A percentile compares a stretch with the other conserved stretches of the same genome.
Evolutionary conservation across 2,329 filamentous ascomycete genomes (phyloP).

Genomic region (Pseudopithomyces maydicus): DNA sequence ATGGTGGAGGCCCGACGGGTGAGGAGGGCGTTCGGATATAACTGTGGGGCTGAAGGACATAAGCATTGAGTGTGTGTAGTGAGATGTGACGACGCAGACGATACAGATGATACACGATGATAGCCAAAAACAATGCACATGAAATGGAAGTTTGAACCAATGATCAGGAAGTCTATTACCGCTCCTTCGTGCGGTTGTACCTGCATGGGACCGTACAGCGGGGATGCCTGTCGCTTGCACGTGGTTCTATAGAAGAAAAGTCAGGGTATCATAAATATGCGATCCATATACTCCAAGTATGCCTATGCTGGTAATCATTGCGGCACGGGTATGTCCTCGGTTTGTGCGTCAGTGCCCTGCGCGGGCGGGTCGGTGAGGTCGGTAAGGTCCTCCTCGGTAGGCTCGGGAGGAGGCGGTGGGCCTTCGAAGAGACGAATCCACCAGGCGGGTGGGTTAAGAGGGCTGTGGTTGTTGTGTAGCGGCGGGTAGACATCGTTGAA

Average conservation of each 20-base stretch:
- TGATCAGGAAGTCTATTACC: constrained; percentile 7
- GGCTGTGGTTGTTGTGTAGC: constrained; percentile 80
- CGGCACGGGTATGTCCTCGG: constrained; percentile 2
- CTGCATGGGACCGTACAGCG: constrained; percentile 8
- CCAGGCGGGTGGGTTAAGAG: constrained; percentile 86
- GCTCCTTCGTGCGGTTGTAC: background rate
- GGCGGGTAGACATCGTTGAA: constrained; percentile 96
- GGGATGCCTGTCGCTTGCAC: background rate
- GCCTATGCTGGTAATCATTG: constrained; percentile 7
- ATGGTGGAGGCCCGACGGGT: constrained; percentile 32
- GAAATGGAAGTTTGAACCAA: background rate
- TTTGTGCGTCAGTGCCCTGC: constrained; percentile 18
- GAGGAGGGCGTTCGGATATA: constrained; percentile 33
- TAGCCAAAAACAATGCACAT: background rate
- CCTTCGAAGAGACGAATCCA: constrained; percentile 84
- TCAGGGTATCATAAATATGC: constrained; percentile 34
- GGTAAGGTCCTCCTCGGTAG: constrained; percentile 7
- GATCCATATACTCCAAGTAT: constrained; percentile 21
- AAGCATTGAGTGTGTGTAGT: constrained; percentile 21
- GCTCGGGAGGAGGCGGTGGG: constrained; percentile 26
- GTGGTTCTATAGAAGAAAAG: constrained; percentile 1
- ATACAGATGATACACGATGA: background rate
- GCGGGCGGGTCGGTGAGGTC: constrained; percentile 8
- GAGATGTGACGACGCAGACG: background rate
- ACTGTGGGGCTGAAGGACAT: constrained; percentile 32